A percentile compares a stretch with the other conserved stretches of the same genome.
Evolutionary conservation across 1,284 basidiomycete genomes (phyloP).

Genomic region (Microbotryomycetes sp.): DNA sequence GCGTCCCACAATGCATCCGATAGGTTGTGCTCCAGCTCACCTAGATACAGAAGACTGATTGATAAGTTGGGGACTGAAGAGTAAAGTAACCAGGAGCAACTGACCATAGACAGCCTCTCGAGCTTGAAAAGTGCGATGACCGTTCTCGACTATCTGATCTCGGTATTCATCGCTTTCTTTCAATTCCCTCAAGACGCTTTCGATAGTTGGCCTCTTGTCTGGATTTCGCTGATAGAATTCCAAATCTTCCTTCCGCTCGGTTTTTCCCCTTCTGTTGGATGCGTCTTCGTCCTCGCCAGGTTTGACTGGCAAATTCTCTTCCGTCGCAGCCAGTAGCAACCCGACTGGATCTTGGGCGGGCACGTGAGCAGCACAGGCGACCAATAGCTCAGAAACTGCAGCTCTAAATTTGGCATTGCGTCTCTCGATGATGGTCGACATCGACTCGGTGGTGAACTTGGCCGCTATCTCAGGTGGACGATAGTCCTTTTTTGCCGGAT

Average conservation of each 20-base stretch:
- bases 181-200: slow-evolving; percentile 56
- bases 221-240: slow-evolving; percentile 42
- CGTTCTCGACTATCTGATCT: slow-evolving; percentile 58
- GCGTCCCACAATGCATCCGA: slow-evolving; percentile 57
- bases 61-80: neutral
- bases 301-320: slow-evolving; percentile 62
- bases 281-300: slow-evolving; percentile 21
- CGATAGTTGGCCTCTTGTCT: slow-evolving; percentile 54
- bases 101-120: slow-evolving; percentile 53
- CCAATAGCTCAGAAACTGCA: slow-evolving; percentile 69
- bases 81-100: slow-evolving; percentile 11
- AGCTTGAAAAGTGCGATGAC: slow-evolving; percentile 50
- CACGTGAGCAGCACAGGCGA: slow-evolving; percentile 48
- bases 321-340: slow-evolving; percentile 59
- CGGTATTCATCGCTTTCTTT: slow-evolving; percentile 57
- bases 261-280: slow-evolving; percentile 18
- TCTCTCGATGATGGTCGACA: slow-evolving; percentile 61
- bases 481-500: slow-evolving; percentile 3
- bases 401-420: slow-evolving; percentile 60
- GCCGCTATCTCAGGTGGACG: slow-evolving; percentile 4
- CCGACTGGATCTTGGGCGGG: slow-evolving; percentile 55
- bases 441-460: slow-evolving; percentile 32
- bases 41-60: slow-evolving; percentile 41
- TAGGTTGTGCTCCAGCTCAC: slow-evolving; percentile 52
- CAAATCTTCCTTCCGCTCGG: slow-evolving; percentile 29